These are phyloP conservation scores for Colletotrichum camelliae DNA, from an alignment of 2,329 filamentous ascomycete genomes.

Conservation along the genomic window DNA sequence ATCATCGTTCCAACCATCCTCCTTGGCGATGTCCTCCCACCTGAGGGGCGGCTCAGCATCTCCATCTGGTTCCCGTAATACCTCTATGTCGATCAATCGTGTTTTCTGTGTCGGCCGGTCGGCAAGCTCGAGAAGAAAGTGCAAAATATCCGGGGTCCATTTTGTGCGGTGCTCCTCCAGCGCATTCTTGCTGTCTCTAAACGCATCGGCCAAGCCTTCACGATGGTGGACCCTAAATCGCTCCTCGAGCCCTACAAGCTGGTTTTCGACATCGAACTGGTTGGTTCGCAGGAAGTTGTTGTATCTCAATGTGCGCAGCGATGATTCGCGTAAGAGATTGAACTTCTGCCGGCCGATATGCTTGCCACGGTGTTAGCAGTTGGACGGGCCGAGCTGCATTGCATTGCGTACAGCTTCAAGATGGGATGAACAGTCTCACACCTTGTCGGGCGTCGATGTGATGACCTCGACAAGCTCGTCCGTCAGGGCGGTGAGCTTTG, in stretches of 20 bases:
- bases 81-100: slow-evolving; percentile 66
- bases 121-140: slow-evolving; percentile 80
- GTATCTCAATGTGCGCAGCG: slow-evolving; percentile 56
- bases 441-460: slow-evolving; percentile 59
- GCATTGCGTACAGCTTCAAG: slow-evolving; percentile 1
- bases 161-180: slow-evolving; percentile 59
- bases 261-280: slow-evolving; percentile 73
- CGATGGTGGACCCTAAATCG: slow-evolving; percentile 82
- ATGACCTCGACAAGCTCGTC: slow-evolving; percentile 75
- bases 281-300: slow-evolving; percentile 71
- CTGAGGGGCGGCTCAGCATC: slow-evolving; percentile 58
- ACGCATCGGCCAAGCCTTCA: slow-evolving; percentile 78
- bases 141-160: slow-evolving; percentile 81
- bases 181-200: slow-evolving; percentile 64
- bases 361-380: background rate
- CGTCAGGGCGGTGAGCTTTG: slow-evolving; percentile 66
- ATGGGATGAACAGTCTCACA: slow-evolving; percentile 34
- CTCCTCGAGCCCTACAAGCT: slow-evolving; percentile 78
- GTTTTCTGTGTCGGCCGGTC: slow-evolving; percentile 79
- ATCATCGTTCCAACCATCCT: slow-evolving; percentile 75
- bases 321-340: slow-evolving; percentile 51
- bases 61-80: slow-evolving; percentile 50
- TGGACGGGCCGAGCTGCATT: background rate
- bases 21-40: slow-evolving; percentile 80
- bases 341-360: slow-evolving; percentile 41